Evolutionary conservation across 495 filamentous ascomycete species (phyloP).

Genomic region (Penicillium psychrofluorescens): DNA sequence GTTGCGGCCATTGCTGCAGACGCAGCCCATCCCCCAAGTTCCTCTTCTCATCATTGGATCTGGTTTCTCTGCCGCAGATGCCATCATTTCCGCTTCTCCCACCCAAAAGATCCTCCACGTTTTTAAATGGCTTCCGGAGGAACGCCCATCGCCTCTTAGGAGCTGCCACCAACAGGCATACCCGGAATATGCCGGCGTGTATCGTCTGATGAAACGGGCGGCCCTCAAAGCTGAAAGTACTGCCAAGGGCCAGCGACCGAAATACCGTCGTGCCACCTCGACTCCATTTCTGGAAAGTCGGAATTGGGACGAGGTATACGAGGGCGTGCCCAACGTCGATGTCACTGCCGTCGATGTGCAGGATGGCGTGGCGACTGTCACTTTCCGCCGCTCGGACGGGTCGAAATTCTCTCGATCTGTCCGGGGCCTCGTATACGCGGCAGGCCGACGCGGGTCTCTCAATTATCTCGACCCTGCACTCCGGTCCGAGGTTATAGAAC

Average conservation of each 20-base stretch:
- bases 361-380: conserved; percentile 30
- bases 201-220: conserved; percentile 56
- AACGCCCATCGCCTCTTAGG: conserved; percentile 50
- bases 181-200: conserved; percentile 59
- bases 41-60: conserved; percentile 55
- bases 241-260: conserved; percentile 13
- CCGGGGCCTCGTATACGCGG: conserved; percentile 49
- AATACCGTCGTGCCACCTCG: conserved; percentile 28
- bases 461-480: conserved; percentile 46
- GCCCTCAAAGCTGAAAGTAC: conserved; percentile 19
- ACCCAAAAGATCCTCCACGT: conserved; percentile 52
- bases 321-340: conserved; percentile 52
- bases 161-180: conserved; percentile 60
- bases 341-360: conserved; percentile 35
- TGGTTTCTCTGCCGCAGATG: conserved; percentile 59
- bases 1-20: conserved; percentile 32
- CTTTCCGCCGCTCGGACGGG: conserved; percentile 40
- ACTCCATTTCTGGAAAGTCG: conserved; percentile 39
- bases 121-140: conserved; percentile 54
- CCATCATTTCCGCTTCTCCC: conserved; percentile 48
- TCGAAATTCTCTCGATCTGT: conserved; percentile 37
- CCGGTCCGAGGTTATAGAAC: conserved; percentile 41
- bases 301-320: conserved; percentile 46
- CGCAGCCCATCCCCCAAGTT: conserved; percentile 12
- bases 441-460: conserved; percentile 53